A percentile compares a stretch with the other conserved stretches of the same genome.
phyloP scores from a whole-genome alignment of 495 filamentous ascomycete species.

The Extremus antarcticus region DNA sequence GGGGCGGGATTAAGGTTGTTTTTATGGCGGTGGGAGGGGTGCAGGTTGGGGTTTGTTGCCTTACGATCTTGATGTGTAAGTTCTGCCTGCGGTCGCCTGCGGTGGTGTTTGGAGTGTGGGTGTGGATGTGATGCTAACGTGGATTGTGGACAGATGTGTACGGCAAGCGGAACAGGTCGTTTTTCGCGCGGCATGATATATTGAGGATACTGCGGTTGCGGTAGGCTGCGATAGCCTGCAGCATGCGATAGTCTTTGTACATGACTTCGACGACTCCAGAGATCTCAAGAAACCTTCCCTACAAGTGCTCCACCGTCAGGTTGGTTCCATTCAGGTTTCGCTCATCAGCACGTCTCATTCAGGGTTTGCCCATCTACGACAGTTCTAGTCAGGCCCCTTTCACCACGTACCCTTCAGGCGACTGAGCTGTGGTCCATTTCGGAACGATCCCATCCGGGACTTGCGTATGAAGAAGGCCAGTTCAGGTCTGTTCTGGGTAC shows the following conservation, averaged over 20 bases:
- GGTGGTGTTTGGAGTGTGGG: neutral
- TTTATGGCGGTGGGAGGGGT: slow-evolving; percentile 66
- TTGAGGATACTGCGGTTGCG: slow-evolving; percentile 40
- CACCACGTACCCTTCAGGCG: no score
- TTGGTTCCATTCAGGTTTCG: no score
- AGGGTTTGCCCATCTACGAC: no score
- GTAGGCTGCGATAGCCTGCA: no score
- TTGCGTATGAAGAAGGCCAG: no score
- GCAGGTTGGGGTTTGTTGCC: slow-evolving; percentile 61
- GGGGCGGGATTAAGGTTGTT: slow-evolving; percentile 43
- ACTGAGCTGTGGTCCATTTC: no score
- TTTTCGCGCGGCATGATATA: slow-evolving; percentile 61
- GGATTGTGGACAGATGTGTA: slow-evolving; percentile 53
- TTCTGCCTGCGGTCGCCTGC: slow-evolving; percentile 14
- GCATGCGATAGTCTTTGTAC: slow-evolving; percentile 1
- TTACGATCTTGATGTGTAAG: slow-evolving; percentile 74
- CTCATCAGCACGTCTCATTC: no score
- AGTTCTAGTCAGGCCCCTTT: no score
- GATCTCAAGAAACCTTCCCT: neutral
- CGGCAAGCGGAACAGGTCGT: slow-evolving; percentile 65
- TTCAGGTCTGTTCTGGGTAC: no score
- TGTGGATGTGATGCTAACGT: neutral
- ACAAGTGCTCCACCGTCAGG: no score
- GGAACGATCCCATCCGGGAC: no score
- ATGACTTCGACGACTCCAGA: neutral